These are phyloP conservation scores for Xylaria palmicola DNA, from an alignment of 495 filamentous ascomycete species.

Conservation along the genomic window DNA sequence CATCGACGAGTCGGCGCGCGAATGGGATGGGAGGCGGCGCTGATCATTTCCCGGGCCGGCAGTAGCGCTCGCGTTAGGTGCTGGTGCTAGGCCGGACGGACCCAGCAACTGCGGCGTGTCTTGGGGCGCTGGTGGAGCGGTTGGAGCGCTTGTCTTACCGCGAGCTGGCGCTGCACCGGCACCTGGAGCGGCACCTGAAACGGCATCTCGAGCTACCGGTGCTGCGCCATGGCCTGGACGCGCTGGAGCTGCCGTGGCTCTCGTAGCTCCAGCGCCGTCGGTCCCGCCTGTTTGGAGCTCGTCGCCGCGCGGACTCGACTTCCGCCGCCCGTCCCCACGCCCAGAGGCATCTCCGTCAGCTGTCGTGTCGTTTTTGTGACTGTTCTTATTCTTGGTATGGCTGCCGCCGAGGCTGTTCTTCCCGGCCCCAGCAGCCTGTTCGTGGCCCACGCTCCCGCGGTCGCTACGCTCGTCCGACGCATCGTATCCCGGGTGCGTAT, in stretches of 20 bases:
- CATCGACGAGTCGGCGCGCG: slow-evolving; percentile 4
- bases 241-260: background rate
- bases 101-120: background rate
- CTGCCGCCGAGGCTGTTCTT: background rate
- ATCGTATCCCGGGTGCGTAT: slow-evolving; percentile 26
- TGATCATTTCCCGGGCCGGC: slow-evolving; percentile 9
- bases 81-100: slow-evolving; percentile 4
- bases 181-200: too few species aligned
- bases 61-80: slow-evolving; percentile 8
- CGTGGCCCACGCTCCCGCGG: slow-evolving; percentile 1
- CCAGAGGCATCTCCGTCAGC: background rate
- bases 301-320: background rate
- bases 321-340: background rate
- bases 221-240: too few species aligned
- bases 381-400: background rate
- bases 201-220: too few species aligned
- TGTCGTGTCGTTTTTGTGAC: background rate
- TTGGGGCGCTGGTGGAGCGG: slow-evolving; percentile 12
- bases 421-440: background rate
- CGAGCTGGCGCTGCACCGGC: slow-evolving; percentile 3
- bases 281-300: background rate
- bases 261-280: slow-evolving; percentile 5
- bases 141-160: slow-evolving; percentile 4
- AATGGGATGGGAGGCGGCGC: slow-evolving; percentile 4
- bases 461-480: slow-evolving; percentile 20